Evolutionary conservation across 345 rosid species (phyloP).

Genomic region (Citrus trifoliata): DNA sequence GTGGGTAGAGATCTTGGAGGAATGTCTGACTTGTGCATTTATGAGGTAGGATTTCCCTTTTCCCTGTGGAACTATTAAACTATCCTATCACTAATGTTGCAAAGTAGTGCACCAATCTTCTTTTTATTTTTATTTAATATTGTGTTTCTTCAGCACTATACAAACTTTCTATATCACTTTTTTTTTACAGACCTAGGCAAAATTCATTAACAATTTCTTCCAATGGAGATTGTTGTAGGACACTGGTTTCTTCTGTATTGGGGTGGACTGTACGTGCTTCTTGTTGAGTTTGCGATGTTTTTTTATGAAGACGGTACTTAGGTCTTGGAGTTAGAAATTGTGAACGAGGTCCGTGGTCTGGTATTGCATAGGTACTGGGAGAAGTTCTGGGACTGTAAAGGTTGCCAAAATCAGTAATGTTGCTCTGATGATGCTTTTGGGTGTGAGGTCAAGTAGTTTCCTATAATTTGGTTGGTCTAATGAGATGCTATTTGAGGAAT

Average conservation of each 20-base stretch:
- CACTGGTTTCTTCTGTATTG: too few relatives aligned
- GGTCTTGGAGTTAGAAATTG: background rate
- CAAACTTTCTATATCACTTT: too few relatives aligned
- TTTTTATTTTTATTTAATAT: too few relatives aligned
- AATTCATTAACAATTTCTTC: too few relatives aligned
- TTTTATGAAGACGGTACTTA: background rate
- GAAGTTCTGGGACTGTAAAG: background rate
- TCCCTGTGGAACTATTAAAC: background rate
- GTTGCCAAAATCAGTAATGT: background rate
- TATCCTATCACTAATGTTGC: too few relatives aligned
- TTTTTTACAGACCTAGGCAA: too few relatives aligned
- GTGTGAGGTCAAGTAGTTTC: background rate
- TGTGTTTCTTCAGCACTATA: too few relatives aligned
- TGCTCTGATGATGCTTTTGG: background rate
- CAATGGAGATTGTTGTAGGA: too few relatives aligned
- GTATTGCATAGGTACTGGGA: background rate
- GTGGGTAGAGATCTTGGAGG: slow-evolving; percentile 56
- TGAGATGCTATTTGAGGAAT: background rate
- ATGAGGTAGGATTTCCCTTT: slow-evolving; percentile 43
- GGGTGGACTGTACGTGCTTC: too few relatives aligned
- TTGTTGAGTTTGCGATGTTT: background rate
- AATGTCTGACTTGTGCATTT: slow-evolving; percentile 71
- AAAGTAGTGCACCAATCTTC: too few relatives aligned
- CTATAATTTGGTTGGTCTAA: background rate
- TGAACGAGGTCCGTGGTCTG: background rate